phyloP scores from a whole-genome alignment of 2,329 filamentous ascomycete genomes.

The Ciborinia camelliae region DNA sequence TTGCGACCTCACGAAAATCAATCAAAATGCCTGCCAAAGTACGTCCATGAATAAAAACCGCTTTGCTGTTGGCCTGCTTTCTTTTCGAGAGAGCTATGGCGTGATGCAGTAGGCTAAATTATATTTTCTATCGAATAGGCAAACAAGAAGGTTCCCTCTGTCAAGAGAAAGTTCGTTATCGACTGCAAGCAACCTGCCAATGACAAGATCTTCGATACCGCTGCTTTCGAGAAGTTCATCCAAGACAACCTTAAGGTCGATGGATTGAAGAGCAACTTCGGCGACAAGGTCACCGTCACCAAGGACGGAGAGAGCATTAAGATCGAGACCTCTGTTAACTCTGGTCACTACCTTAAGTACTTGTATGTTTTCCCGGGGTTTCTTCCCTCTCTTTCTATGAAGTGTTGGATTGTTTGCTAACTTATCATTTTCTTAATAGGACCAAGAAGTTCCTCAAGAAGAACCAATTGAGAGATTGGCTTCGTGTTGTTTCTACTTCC shows the following conservation, averaged over 20 bases:
- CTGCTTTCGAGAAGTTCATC: slow-evolving; percentile 99
- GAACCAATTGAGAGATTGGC: slow-evolving; percentile 99
- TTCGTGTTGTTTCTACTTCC: slow-evolving; percentile 95
- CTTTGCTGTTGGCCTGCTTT: slow-evolving; percentile 85
- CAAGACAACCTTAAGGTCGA: slow-evolving; percentile 99
- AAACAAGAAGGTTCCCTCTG: slow-evolving; percentile 36
- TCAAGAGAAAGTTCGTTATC: slow-evolving; percentile 70
- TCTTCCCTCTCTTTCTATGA: neutral
- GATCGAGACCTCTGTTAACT: slow-evolving; percentile 96
- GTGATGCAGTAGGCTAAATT: slow-evolving; percentile 93
- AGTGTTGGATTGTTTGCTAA: slow-evolving; percentile 27
- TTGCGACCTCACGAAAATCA: slow-evolving; percentile 55
- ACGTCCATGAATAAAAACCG: slow-evolving; percentile 64
- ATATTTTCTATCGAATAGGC: slow-evolving; percentile 61
- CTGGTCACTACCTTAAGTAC: slow-evolving; percentile 99
- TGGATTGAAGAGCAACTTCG: slow-evolving; percentile 96
- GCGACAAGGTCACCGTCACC: slow-evolving; percentile 85
- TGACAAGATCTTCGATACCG: slow-evolving; percentile 99
- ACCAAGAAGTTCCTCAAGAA: slow-evolving; percentile 99
- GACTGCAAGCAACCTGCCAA: slow-evolving; percentile 96
- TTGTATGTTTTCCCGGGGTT: slow-evolving; percentile 59
- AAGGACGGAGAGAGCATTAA: slow-evolving; percentile 94
- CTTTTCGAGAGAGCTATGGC: slow-evolving; percentile 47
- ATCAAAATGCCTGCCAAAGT: slow-evolving; percentile 84
- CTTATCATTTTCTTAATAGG: slow-evolving; percentile 45